Evolutionary conservation across 169 alveolate species (phyloP), one percentile per base, ranked within the genome.

Genomic region (Cryptosporidium xiaoi): DNA sequence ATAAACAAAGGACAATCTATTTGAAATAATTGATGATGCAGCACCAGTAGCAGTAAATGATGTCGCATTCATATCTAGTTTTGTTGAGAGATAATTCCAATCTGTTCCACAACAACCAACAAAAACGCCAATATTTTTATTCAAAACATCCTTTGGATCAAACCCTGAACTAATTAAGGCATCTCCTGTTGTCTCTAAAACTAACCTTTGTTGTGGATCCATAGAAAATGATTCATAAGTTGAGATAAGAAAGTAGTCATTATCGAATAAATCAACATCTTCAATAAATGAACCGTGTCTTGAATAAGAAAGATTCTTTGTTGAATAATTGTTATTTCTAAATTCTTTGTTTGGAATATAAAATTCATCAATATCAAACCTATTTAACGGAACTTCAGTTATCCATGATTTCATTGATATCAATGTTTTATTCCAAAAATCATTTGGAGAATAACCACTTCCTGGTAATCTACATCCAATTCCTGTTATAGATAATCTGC

Each of bases 171-270:
- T 77, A 58, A 29, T 18, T 18, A 77, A 44, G 36, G 87, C 87
- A 62, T 56, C 69, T 55, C 77, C 40, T 58, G 55, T 50, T 20
- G 71, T 90, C 53, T 91, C 93, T 29, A 91, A 89, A 29, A 91
- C 13, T 50, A 91, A 40, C 24, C 94, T 83, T 84, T 91, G 94
- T 66, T 90, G 94, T n/a, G 94, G 94, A 56, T 91, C 94, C 67
- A 91, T 91, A 5, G 82, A 46, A 16, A 66, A 65, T 2, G 91
- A 83, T 67, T 91, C 92, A 1, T 46, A 60, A 12, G 84, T 66
- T n/a, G 67, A 66, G 48, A 91, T 82, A 24, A 55, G 48, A 62
- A 91, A 91, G 48, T 64, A 82, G 40, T 62, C 71, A 82, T 91
- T 83, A 69, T 90, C 92, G 62, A 91, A 91, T 18, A 58, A 29